phyloP scores from a whole-genome alignment of 345 rosid species.

The Murraya koenigii region DNA sequence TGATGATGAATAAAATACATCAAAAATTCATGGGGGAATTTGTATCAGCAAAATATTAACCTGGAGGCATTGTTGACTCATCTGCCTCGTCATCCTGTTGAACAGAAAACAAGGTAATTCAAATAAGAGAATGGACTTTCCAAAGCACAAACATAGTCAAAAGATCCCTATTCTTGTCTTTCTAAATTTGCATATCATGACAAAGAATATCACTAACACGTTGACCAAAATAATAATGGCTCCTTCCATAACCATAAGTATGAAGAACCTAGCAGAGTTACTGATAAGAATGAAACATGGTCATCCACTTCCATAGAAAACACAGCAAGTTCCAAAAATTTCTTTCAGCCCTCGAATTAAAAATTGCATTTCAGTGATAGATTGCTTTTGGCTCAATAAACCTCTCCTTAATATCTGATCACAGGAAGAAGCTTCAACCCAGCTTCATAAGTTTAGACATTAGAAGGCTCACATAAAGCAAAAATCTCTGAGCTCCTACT shows the following conservation, averaged over 20 bases:
- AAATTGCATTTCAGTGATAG: neutral
- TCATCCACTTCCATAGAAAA: neutral
- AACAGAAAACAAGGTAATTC: conserved; percentile 10
- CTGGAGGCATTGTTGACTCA: conserved; percentile 58
- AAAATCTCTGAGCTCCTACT: neutral
- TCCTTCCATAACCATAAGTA: neutral
- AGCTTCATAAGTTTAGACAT: neutral
- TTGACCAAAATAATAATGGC: neutral
- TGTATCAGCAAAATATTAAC: conserved; percentile 33
- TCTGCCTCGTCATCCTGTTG: conserved; percentile 79
- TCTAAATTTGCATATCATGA: neutral
- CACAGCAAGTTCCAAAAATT: neutral
- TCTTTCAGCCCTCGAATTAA: neutral
- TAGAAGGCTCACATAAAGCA: neutral
- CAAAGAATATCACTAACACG: neutral
- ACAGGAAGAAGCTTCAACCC: neutral
- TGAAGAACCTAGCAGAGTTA: neutral
- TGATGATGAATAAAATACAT: neutral
- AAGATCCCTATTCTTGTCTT: neutral
- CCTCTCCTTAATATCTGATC: neutral
- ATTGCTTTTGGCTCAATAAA: neutral
- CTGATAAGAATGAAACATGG: neutral
- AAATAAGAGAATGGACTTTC: conserved; percentile 8
- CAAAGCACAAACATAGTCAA: neutral
- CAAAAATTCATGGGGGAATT: neutral